Evolutionary conservation across 441 rosid genomes (phyloP).

Genomic region (Lepidium campestre): DNA sequence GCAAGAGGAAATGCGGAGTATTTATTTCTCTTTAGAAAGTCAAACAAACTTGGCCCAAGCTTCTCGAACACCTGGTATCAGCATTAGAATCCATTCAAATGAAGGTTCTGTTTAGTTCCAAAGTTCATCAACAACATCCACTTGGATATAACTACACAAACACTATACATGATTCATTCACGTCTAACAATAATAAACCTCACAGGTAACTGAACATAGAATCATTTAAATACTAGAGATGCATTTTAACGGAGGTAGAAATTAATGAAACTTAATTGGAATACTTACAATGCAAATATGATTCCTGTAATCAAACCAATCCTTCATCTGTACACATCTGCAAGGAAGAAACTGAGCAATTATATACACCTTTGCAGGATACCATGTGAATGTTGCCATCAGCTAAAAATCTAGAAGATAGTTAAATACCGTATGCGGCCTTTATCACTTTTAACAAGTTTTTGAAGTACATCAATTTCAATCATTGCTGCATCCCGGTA

Average conservation of each 20-base stretch:
- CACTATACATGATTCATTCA: neutral
- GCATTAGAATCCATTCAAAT: slow-evolving; percentile 66
- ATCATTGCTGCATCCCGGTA: slow-evolving; percentile 82
- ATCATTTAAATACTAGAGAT: neutral
- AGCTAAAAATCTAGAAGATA: slow-evolving; percentile 17
- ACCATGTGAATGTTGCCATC: slow-evolving; percentile 10
- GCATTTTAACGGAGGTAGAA: neutral
- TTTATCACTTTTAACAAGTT: slow-evolving; percentile 49
- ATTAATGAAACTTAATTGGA: slow-evolving; percentile 8
- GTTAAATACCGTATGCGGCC: slow-evolving; percentile 53
- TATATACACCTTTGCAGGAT: neutral
- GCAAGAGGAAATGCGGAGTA: slow-evolving; percentile 86
- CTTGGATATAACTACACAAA: slow-evolving; percentile 21
- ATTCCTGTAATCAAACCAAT: slow-evolving; percentile 83
- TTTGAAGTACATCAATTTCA: slow-evolving; percentile 72
- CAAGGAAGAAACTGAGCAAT: slow-evolving; percentile 20
- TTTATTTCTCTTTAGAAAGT: slow-evolving; percentile 88
- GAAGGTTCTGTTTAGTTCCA: slow-evolving; percentile 58
- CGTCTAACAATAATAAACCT: neutral
- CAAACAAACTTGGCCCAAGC: slow-evolving; percentile 98
- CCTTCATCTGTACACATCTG: slow-evolving; percentile 72
- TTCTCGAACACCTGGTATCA: slow-evolving; percentile 92
- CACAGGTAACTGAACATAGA: neutral
- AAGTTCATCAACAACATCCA: slow-evolving; percentile 32
- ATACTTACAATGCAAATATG: slow-evolving; percentile 81